Conservation (phyloP, 768 basidiomycete genomes). For the Leucocoprinus sp. region DNA sequence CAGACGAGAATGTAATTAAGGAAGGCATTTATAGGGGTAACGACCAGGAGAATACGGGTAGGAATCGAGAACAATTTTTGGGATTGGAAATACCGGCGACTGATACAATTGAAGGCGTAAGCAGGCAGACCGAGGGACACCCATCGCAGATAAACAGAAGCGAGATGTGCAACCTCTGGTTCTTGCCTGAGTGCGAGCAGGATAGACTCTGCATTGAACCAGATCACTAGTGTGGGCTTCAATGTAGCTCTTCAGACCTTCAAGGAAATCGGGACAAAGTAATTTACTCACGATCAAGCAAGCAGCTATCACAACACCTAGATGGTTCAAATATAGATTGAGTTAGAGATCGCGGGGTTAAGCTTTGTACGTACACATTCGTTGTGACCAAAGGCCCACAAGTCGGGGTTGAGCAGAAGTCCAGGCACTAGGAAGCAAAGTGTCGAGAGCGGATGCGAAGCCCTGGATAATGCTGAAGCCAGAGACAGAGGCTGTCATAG, state of each 20-base stretch:
- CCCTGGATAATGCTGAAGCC: slow-evolving; percentile 79
- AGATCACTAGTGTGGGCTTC: slow-evolving; percentile 54
- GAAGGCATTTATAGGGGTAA: slow-evolving; percentile 80
- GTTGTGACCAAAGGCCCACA: slow-evolving; percentile 86
- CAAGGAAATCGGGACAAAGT: slow-evolving; percentile 7
- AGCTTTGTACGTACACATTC: slow-evolving; percentile 55
- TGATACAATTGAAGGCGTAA: slow-evolving; percentile 45
- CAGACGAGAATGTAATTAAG: slow-evolving; percentile 87
- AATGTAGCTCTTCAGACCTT: slow-evolving; percentile 26
- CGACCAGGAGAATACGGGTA: slow-evolving; percentile 70
- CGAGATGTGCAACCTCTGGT: slow-evolving; percentile 73
- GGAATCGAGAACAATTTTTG: slow-evolving; percentile 76
- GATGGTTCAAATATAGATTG: background rate
- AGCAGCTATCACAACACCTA: slow-evolving; percentile 55
- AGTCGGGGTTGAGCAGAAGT: slow-evolving; percentile 77
- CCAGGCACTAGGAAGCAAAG: slow-evolving; percentile 92
- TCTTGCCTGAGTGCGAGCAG: slow-evolving; percentile 74
- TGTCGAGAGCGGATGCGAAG: slow-evolving; percentile 81
- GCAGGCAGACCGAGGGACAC: slow-evolving; percentile 72
- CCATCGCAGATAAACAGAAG: slow-evolving; percentile 69
- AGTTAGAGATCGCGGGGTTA: slow-evolving; percentile 5
- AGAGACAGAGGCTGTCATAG: slow-evolving; percentile 68
- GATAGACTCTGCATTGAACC: slow-evolving; percentile 78
- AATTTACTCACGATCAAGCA: slow-evolving; percentile 47
- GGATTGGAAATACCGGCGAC: slow-evolving; percentile 55